Base-by-base conservation (phyloP, 23 red algal species). In the Cyanidiococcus yangmingshanensis region DNA sequence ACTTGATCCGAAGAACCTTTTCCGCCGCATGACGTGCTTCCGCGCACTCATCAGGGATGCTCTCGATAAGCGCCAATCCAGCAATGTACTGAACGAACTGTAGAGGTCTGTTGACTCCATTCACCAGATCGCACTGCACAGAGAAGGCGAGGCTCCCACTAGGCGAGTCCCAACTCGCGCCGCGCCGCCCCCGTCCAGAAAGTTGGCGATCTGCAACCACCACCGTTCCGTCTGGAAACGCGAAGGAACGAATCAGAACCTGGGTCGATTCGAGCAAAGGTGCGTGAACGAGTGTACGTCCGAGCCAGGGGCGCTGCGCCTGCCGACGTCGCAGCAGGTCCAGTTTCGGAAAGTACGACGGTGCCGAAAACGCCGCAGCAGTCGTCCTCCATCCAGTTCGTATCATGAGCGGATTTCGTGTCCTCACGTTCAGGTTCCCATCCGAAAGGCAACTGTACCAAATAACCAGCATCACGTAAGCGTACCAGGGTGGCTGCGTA, bases 61-160 rank as follows among this genome's bases (percentile, higher is more conserved):
- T 74, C 34, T 83, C 79, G 17, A 83, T 76, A 3, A 86, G 76
- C 76, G 91, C 80, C 0, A 95, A 39, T 29, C 82, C 91, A 16
- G 87, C 91, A 29, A 89, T 76, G 75, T 90, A 95, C 68, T 95
- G 91, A 45, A 95, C 38, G 63, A 89, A 95, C 21, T 57, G 82
- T 0, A 92, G 51, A 21, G 45, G 45, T 2, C 45, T 29, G 29
- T 78, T 45, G 38, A 37, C 37, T 26, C 40, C 76, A 0, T 50
- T 45, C 39, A 37, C 79, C 39, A 39, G 41, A 16, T 67, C 58
- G 54, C 0, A 31, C 7, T 67, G 58, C 74, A 85, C 37, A 36
- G 87, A 85, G 37, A 85, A 58, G 17, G 87, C 80, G 1, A 95
- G 85, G 35, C 86, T 86, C 17, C 91, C 91, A 21, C 75, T 39